Conservation (phyloP, 495 filamentous ascomycete genomes). For the Copromyces sp. region DNA sequence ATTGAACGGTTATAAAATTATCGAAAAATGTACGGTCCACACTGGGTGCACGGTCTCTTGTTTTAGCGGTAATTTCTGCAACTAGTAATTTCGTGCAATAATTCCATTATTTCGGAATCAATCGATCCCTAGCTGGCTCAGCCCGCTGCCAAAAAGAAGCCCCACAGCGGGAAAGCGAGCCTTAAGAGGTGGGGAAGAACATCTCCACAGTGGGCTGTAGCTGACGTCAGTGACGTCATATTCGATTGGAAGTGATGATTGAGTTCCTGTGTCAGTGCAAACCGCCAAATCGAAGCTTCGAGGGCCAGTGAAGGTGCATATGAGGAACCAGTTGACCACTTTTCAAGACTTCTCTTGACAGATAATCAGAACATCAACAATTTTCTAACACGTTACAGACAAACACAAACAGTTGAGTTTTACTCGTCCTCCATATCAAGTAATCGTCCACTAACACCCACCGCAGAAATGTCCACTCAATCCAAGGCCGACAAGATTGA, state of each 20-base stretch:
- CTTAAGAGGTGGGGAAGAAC: background rate
- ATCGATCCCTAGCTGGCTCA: no score
- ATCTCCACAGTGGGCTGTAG: background rate
- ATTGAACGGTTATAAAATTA: no score
- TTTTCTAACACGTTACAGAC: background rate
- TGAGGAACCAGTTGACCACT: background rate
- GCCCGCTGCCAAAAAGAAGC: background rate
- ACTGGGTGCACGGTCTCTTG: no score
- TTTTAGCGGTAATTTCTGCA: no score
- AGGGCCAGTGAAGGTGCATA: background rate
- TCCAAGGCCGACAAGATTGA: slow-evolving; percentile 56
- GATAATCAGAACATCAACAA: no score
- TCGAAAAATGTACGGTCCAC: no score
- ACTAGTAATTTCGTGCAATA: no score
- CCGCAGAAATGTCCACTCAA: slow-evolving; percentile 20
- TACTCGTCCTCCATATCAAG: background rate
- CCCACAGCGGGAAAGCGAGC: background rate
- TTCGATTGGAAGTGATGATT: background rate
- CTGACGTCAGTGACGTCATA: background rate
- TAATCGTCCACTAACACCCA: background rate
- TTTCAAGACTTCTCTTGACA: background rate
- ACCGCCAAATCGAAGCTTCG: background rate
- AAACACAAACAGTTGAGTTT: background rate
- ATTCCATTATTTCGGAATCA: no score
- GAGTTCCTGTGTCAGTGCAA: background rate